Evolutionary conservation across 2,329 filamentous ascomycete genomes (phyloP), one percentile per base, ranked within the genome.

Genomic region (Paracorniculantispora psalliotae): DNA sequence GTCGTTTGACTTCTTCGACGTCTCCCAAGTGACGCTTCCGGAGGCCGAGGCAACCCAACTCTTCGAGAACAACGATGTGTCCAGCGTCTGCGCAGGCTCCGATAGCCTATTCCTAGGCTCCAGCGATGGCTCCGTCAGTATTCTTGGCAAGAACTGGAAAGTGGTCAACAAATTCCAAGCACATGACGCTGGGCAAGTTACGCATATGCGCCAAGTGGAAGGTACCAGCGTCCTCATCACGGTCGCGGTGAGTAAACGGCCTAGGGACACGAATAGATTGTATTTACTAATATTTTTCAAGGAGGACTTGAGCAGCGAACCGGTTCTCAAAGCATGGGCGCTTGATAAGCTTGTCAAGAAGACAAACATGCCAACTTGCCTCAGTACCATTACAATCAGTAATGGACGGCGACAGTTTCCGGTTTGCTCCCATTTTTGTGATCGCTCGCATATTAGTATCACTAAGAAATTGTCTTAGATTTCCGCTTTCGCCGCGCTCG

Each of bases 1-100:
- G 89, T 88, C 89, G 67, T 99, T 99, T 80, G 92, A 96, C 82
- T 99, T 99, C 87, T 97, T 99, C 84, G 91, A 97, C 77, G 91
- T 96, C 73, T 86, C 86, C 72, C 88, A 90, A 72, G 87, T 97
- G 73, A 86, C 88, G 70, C 82, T 92, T 68, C 83, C 83, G 66
- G 89, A 96, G 72, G 88, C 88, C 69, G 91, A 96, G 71, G 88
- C 86, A 71, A 85, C 86, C 66, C 82, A 86, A 69, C 82, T 92
- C 70, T 89, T 96, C 77, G 88, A 92, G 73, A 89, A 90, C 82
- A 85, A 83, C 71, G 91, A 92, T 66, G 87, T 96, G 61, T 89
- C 90, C 54, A 91, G 87, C 68, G 82, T 96, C 50, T 91, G 90
- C 71, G 89, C 92, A 30, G 93, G 93, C 41, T 92, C 91, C 57